Conservation (phyloP, 768 basidiomycete species). For the Kwoniella dendrophila region DNA sequence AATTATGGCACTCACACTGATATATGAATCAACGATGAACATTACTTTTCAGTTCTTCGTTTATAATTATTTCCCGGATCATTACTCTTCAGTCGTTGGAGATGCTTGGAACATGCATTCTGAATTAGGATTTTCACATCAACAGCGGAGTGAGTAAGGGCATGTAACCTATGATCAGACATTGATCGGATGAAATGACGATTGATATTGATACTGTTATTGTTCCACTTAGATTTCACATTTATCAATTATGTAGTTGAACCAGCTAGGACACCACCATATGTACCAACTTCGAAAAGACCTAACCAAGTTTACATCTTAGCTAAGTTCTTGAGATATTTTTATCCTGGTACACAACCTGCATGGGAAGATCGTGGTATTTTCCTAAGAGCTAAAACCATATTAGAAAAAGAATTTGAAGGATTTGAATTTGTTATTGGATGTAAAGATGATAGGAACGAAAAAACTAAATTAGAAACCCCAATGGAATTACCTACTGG, state of each 20-base stretch:
- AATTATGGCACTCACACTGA: background rate
- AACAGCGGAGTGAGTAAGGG: slow-evolving; percentile 18
- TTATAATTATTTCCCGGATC: slow-evolving; percentile 26
- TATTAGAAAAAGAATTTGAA: slow-evolving; percentile 17
- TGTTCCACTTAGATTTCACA: slow-evolving; percentile 26
- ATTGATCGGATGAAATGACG: background rate
- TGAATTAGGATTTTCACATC: slow-evolving; percentile 17
- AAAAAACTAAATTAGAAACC: slow-evolving; percentile 1
- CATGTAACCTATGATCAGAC: background rate
- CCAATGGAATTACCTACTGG: slow-evolving; percentile 23
- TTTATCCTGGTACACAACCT: slow-evolving; percentile 24
- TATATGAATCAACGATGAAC: background rate
- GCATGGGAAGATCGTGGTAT: slow-evolving; percentile 24
- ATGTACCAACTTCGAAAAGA: slow-evolving; percentile 17
- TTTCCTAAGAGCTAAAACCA: slow-evolving; percentile 19
- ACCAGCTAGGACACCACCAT: slow-evolving; percentile 13
- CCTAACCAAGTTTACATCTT: slow-evolving; percentile 25
- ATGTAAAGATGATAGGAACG: slow-evolving; percentile 27
- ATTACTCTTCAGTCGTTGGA: slow-evolving; percentile 19
- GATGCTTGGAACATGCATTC: slow-evolving; percentile 26
- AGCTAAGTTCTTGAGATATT: slow-evolving; percentile 28
- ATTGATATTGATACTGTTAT: background rate
- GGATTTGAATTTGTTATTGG: slow-evolving; percentile 30
- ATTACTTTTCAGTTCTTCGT: slow-evolving; percentile 25
- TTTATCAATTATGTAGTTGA: slow-evolving; percentile 19